These are phyloP conservation scores for Epithemia pelagica DNA, from an alignment of 108 stramenopile species.

Conservation along the genomic window DNA sequence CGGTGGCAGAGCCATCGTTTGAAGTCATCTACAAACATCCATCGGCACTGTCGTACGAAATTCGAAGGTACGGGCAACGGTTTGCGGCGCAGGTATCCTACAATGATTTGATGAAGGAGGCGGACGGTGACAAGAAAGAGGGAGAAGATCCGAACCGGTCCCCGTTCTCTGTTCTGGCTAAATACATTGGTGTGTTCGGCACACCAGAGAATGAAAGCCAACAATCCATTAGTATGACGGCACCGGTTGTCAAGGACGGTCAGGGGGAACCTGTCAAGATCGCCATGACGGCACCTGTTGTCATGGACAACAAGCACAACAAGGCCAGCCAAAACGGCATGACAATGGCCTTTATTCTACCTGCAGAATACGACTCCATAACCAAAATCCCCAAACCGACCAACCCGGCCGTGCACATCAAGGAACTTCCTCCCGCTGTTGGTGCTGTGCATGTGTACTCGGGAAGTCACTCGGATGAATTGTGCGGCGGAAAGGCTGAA, in stretches of 20 bases:
- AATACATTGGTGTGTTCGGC: slow-evolving; percentile 84
- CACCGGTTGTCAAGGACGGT: slow-evolving; percentile 62
- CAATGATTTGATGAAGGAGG: slow-evolving; percentile 5
- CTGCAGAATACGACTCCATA: slow-evolving; percentile 59
- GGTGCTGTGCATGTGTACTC: slow-evolving; percentile 75
- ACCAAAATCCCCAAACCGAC: slow-evolving; percentile 77
- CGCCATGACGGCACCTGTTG: slow-evolving; percentile 78
- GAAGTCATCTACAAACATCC: slow-evolving; percentile 33
- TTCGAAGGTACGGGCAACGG: slow-evolving; percentile 56
- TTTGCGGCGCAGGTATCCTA: slow-evolving; percentile 31
- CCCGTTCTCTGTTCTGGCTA: slow-evolving; percentile 55
- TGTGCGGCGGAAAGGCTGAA: slow-evolving; percentile 32
- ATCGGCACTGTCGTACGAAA: slow-evolving; percentile 48
- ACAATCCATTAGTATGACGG: slow-evolving; percentile 71
- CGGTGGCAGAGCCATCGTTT: slow-evolving; percentile 60
- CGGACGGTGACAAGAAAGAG: slow-evolving; percentile 17
- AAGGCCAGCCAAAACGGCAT: slow-evolving; percentile 17
- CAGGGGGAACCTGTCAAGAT: slow-evolving; percentile 23
- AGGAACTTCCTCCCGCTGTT: slow-evolving; percentile 46
- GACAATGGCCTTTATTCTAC: slow-evolving; percentile 84
- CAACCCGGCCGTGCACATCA: slow-evolving; percentile 55
- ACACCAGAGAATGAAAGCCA: slow-evolving; percentile 57
- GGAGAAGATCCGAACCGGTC: not conserved
- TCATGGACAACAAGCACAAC: slow-evolving; percentile 16
- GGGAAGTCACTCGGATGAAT: slow-evolving; percentile 31